Conservation (phyloP, 176 grass and related monocot species). For the Hyparrhenia diplandra region DNA sequence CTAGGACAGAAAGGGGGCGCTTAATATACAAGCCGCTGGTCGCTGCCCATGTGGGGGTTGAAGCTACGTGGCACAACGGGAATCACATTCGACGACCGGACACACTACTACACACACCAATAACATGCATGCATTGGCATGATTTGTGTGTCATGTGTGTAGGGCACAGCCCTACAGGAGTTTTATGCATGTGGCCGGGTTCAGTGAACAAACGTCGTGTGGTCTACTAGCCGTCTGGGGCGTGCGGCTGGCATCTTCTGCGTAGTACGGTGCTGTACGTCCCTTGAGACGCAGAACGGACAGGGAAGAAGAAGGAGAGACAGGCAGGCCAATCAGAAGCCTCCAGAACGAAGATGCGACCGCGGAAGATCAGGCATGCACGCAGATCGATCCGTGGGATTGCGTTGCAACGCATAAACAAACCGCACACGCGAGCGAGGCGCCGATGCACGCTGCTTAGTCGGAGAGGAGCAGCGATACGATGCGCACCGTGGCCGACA, state of each 20-base stretch:
- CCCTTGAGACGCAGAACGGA: constrained; percentile 12
- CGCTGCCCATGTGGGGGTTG: background rate
- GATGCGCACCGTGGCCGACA: background rate
- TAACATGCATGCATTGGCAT: background rate
- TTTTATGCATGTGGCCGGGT: background rate
- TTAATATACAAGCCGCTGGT: background rate
- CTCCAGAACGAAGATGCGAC: background rate
- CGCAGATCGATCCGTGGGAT: background rate
- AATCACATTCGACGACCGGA: background rate
- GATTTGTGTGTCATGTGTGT: background rate
- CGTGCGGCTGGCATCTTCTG: too few species aligned
- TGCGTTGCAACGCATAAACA: background rate
- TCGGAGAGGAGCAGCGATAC: background rate
- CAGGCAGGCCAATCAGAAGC: background rate
- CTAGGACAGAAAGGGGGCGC: background rate
- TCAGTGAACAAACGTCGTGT: background rate
- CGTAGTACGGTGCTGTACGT: too few species aligned
- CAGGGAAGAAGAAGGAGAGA: background rate
- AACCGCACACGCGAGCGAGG: background rate
- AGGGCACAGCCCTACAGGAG: background rate
- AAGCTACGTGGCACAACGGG: background rate
- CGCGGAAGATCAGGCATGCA: background rate
- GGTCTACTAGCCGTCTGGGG: too few species aligned
- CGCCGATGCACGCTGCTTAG: background rate
- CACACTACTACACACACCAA: background rate